These are phyloP conservation scores for Ogataea polymorpha DNA, from an alignment of 805 yeast genomes.

Conservation along the genomic window DNA sequence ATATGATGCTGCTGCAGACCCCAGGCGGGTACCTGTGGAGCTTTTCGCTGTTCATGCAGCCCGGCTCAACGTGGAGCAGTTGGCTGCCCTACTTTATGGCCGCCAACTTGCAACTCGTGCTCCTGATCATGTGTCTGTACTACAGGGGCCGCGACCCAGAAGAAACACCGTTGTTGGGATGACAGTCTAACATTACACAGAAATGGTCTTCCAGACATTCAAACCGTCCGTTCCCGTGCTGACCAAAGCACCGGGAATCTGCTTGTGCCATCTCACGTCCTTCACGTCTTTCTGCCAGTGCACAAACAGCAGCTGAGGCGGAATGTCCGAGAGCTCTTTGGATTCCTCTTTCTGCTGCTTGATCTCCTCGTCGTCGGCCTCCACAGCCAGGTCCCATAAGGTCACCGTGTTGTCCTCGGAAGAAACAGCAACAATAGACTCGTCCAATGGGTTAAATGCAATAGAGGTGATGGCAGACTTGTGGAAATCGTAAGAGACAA, in stretches of 20 bases:
- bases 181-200: conserved; percentile 49
- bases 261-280: conserved; percentile 97
- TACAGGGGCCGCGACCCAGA: conserved; percentile 21
- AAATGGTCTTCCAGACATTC: conserved; percentile 93
- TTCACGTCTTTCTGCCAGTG: conserved; percentile 98
- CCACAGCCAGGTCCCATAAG: conserved; percentile 96
- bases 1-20: conserved; percentile 82
- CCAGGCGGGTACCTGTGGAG: conserved; percentile 89
- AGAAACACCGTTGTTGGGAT: conserved; percentile 1
- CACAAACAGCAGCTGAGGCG: conserved; percentile 92
- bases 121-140: conserved; percentile 62
- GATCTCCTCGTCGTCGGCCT: conserved; percentile 97
- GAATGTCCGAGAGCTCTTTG: conserved; percentile 81
- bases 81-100: conserved; percentile 81
- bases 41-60: conserved; percentile 62
- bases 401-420: conserved; percentile 97
- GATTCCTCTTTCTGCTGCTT: conserved; percentile 77
- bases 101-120: conserved; percentile 59
- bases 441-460: conserved; percentile 92
- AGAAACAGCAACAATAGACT: conserved; percentile 91
- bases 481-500: conserved; percentile 94
- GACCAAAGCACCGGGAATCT: conserved; percentile 92
- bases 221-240: conserved; percentile 96
- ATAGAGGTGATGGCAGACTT: conserved; percentile 90
- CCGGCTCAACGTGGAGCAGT: conserved; percentile 81